Conservation (phyloP, 2,329 filamentous ascomycete genomes). For the Blumeria hordei region DNA sequence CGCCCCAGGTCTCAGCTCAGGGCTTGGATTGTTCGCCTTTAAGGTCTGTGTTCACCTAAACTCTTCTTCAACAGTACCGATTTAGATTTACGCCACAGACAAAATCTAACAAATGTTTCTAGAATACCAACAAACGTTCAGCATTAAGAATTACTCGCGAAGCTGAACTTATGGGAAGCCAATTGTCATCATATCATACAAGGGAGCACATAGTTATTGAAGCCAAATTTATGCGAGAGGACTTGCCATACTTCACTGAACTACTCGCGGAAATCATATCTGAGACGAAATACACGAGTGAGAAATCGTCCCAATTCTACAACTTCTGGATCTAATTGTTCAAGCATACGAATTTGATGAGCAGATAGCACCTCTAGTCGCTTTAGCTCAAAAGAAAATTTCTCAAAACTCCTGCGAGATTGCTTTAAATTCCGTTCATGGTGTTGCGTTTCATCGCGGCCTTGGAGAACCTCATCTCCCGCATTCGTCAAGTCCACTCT, state of each 20-base stretch:
- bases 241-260: slow-evolving; percentile 94
- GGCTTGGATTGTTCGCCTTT: slow-evolving; percentile 88
- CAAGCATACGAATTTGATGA: slow-evolving; percentile 77
- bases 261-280: slow-evolving; percentile 78
- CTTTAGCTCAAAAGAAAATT: slow-evolving; percentile 51
- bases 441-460: slow-evolving; percentile 76
- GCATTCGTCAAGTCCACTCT: slow-evolving; percentile 42
- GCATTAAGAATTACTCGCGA: slow-evolving; percentile 85
- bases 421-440: slow-evolving; percentile 68
- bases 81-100: too few species aligned
- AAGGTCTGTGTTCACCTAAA: slow-evolving; percentile 37
- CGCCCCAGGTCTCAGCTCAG: slow-evolving; percentile 69
- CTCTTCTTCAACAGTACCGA: background rate
- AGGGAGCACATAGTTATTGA: slow-evolving; percentile 81
- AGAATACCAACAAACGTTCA: slow-evolving; percentile 74
- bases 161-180: slow-evolving; percentile 79
- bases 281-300: slow-evolving; percentile 64
- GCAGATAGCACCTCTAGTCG: slow-evolving; percentile 56
- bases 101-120: background rate
- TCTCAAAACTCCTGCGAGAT: slow-evolving; percentile 36
- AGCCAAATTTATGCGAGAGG: slow-evolving; percentile 83
- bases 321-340: slow-evolving; percentile 1
- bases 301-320: slow-evolving; percentile 13
- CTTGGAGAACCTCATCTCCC: slow-evolving; percentile 62
- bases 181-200: slow-evolving; percentile 70